Percentiles rank a stretch among this genome's conserved stretches.
Evolutionary conservation across 805 yeast genomes (phyloP).

Genomic region (Metschnikowia lochheadii): DNA sequence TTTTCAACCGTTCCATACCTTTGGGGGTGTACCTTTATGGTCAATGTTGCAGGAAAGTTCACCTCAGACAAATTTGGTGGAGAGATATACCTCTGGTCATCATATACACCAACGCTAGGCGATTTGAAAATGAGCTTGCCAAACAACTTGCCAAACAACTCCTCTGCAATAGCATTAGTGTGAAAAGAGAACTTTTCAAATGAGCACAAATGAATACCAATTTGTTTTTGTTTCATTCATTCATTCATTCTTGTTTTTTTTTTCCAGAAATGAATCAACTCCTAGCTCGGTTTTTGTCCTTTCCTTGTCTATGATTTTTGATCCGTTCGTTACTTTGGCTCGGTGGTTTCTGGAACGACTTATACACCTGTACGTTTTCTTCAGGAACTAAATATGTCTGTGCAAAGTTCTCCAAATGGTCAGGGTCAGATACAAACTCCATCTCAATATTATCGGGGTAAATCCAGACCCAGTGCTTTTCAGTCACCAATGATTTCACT

Average conservation of each 20-base stretch:
- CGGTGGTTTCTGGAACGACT: slow-evolving; percentile 18
- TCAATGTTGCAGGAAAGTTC: slow-evolving; percentile 73
- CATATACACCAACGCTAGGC: slow-evolving; percentile 58
- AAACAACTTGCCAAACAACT: slow-evolving; percentile 35
- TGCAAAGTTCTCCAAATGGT: slow-evolving; percentile 35
- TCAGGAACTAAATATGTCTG: slow-evolving; percentile 38
- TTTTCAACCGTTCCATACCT: slow-evolving; percentile 39
- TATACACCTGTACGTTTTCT: slow-evolving; percentile 15
- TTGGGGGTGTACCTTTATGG: slow-evolving; percentile 58
- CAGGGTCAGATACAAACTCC: slow-evolving; percentile 32
- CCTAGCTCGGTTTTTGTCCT: background rate
- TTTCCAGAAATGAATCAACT: slow-evolving; percentile 8
- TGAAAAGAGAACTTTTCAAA: slow-evolving; percentile 35
- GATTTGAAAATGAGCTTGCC: slow-evolving; percentile 42
- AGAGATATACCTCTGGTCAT: slow-evolving; percentile 41
- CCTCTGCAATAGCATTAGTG: slow-evolving; percentile 36
- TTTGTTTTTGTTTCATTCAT: no score
- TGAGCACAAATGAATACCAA: slow-evolving; percentile 62
- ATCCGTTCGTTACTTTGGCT: background rate
- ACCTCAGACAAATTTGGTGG: slow-evolving; percentile 63
- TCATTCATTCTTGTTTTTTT: background rate
- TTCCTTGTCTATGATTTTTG: background rate
- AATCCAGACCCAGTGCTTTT: slow-evolving; percentile 32
- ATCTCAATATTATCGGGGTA: slow-evolving; percentile 52
- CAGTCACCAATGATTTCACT: slow-evolving; percentile 16